Evolutionary conservation across 2,329 filamentous ascomycete species (phyloP).

Genomic region (Juglanconis sp.): DNA sequence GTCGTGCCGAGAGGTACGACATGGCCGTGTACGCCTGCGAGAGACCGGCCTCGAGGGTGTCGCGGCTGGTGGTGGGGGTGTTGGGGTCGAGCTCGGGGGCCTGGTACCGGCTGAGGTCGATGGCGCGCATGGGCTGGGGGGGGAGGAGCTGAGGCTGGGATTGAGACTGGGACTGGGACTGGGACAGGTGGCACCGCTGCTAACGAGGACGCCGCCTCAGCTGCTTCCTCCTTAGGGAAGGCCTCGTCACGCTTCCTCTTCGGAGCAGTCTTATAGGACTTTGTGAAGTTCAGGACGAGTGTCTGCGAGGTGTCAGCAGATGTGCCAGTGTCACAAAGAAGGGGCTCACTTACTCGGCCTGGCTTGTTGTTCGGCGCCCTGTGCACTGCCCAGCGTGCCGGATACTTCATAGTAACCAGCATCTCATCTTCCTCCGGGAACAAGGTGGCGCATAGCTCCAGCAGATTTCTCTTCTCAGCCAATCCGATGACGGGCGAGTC

Average conservation of each 20-base stretch:
- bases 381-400: constrained; percentile 41
- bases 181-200: not conserved
- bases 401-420: constrained; percentile 43
- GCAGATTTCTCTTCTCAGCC: constrained; percentile 45
- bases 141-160: constrained; percentile 4
- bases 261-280: constrained; percentile 18
- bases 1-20: constrained; percentile 50
- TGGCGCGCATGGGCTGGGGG: constrained; percentile 53
- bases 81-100: constrained; percentile 56
- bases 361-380: constrained; percentile 1
- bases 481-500: constrained; percentile 45
- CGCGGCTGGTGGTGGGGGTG: constrained; percentile 24
- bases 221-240: not conserved
- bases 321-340: too few relatives aligned
- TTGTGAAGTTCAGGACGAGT: constrained; percentile 21
- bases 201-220: not conserved
- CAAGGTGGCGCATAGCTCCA: constrained; percentile 50
- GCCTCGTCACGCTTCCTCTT: constrained; percentile 48
- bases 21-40: constrained; percentile 48
- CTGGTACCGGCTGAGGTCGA: constrained; percentile 83
- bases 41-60: constrained; percentile 60
- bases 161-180: not conserved
- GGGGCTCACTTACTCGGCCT: constrained; percentile 8
- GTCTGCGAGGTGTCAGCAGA: constrained; percentile 13
- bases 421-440: constrained; percentile 47